Conservation (phyloP, 2,329 filamentous ascomycete genomes). For the Cercospora sp. region DNA sequence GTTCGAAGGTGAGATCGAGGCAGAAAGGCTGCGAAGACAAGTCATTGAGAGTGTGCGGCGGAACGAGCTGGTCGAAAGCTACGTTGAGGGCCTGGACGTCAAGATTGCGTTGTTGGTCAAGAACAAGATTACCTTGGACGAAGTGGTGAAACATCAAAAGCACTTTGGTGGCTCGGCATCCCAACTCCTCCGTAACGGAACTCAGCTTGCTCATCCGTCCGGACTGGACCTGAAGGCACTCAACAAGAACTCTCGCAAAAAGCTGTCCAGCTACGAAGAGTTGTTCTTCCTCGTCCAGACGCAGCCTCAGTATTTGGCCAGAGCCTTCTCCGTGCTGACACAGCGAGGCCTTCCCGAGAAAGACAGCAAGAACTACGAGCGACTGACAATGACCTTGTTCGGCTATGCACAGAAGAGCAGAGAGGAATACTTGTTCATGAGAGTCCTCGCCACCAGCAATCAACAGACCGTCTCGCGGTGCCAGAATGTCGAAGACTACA, state of each 20-base stretch:
- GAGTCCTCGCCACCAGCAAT: slow-evolving; percentile 78
- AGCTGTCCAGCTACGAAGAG: slow-evolving; percentile 95
- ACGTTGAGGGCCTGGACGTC: slow-evolving; percentile 97
- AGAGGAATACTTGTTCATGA: slow-evolving; percentile 95
- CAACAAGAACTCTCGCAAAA: slow-evolving; percentile 93
- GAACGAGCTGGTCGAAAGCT: slow-evolving; percentile 95
- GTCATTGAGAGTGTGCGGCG: slow-evolving; percentile 96
- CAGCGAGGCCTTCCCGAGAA: slow-evolving; percentile 85
- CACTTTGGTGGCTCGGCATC: slow-evolving; percentile 73
- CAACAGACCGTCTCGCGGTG: slow-evolving; percentile 81
- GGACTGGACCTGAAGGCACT: slow-evolving; percentile 92
- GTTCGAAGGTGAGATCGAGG: slow-evolving; percentile 97
- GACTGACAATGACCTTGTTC: slow-evolving; percentile 93
- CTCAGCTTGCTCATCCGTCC: slow-evolving; percentile 59
- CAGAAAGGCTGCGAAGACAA: slow-evolving; percentile 89
- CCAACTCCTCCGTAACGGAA: slow-evolving; percentile 36
- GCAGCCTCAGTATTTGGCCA: slow-evolving; percentile 88
- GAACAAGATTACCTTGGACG: slow-evolving; percentile 98
- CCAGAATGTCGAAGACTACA: slow-evolving; percentile 74
- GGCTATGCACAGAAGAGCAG: slow-evolving; percentile 95
- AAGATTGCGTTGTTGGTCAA: slow-evolving; percentile 98
- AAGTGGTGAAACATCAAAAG: slow-evolving; percentile 94
- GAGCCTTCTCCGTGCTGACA: slow-evolving; percentile 79
- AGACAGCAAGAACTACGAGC: slow-evolving; percentile 88
- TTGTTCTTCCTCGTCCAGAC: slow-evolving; percentile 97